Conservation (phyloP, 2,329 filamentous ascomycete genomes). For the Cladosporium sp. region DNA sequence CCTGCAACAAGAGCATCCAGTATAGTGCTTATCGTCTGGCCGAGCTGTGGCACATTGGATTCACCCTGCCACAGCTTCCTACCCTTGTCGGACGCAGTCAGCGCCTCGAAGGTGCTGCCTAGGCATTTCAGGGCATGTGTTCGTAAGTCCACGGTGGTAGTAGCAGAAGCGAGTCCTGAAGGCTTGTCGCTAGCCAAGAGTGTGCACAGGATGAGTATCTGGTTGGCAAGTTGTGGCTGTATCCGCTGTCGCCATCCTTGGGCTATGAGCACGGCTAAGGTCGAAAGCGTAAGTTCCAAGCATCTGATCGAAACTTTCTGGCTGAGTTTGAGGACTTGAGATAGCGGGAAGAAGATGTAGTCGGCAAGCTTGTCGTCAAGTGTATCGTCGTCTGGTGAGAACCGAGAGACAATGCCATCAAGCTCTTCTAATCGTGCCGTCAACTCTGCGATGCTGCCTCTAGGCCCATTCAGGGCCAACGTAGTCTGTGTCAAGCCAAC, state of each 20-base stretch:
- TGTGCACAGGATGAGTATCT: constrained; percentile 79
- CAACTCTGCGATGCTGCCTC: constrained; percentile 44
- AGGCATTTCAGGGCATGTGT: constrained; percentile 68
- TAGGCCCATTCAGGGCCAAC: constrained; percentile 46
- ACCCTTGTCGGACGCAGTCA: constrained; percentile 45
- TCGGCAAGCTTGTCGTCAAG: constrained; percentile 82
- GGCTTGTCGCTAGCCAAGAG: constrained; percentile 74
- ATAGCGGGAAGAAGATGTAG: constrained; percentile 91
- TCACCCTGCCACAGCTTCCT: constrained; percentile 49
- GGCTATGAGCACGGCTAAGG: constrained; percentile 66
- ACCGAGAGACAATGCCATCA: constrained; percentile 35
- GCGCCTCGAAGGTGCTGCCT: constrained; percentile 58
- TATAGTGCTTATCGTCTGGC: constrained; percentile 75
- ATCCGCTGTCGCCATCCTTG: constrained; percentile 76
- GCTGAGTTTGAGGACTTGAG: constrained; percentile 75
- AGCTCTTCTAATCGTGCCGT: constrained; percentile 45
- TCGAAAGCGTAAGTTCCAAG: constrained; percentile 72
- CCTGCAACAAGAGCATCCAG: constrained; percentile 68
- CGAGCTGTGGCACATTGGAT: constrained; percentile 69
- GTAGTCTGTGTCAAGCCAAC: constrained; percentile 55
- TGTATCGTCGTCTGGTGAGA: constrained; percentile 31
- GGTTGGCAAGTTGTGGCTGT: constrained; percentile 68
- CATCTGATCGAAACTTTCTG: constrained; percentile 66
- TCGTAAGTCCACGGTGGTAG: constrained; percentile 70
- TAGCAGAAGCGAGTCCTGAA: constrained; percentile 46